Evolutionary conservation across 306 rosid species (phyloP).

Genomic region (Sophora flavescens): DNA sequence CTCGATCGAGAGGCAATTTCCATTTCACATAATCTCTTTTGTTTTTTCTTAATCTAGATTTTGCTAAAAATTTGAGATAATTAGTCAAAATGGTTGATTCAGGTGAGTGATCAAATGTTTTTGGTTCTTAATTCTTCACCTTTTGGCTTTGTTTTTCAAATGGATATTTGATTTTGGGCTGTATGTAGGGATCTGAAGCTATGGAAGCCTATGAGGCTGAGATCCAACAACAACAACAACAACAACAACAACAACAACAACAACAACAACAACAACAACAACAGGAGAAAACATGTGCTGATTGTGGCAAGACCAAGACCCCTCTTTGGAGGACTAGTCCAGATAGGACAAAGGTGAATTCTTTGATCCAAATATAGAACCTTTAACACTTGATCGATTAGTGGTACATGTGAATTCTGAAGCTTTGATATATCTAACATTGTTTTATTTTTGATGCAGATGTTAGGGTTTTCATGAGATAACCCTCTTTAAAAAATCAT

Average conservation of each 20-base stretch:
- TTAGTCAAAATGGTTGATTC: conserved; percentile 67
- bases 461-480: no score
- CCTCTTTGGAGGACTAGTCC: conserved; percentile 98
- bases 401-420: background rate
- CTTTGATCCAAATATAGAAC: background rate
- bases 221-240: background rate
- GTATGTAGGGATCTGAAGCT: conserved; percentile 75
- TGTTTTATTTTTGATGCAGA: conserved; percentile 48
- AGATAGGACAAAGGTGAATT: conserved; percentile 83
- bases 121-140: background rate
- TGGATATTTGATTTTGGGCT: no score
- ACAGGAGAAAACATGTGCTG: conserved; percentile 86
- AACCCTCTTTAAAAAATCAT: no score
- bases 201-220: conserved; percentile 52
- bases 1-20: conserved; percentile 23
- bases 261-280: no score
- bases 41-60: no score
- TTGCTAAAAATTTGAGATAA: background rate
- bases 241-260: no score
- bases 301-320: conserved; percentile 89
- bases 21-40: background rate
- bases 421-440: background rate
- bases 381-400: background rate
- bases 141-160: background rate
- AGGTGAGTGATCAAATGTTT: conserved; percentile 56